Evolutionary conservation across 768 basidiomycete species (phyloP), one percentile per base, ranked within the genome.

Genomic region (Trametes coccinea): DNA sequence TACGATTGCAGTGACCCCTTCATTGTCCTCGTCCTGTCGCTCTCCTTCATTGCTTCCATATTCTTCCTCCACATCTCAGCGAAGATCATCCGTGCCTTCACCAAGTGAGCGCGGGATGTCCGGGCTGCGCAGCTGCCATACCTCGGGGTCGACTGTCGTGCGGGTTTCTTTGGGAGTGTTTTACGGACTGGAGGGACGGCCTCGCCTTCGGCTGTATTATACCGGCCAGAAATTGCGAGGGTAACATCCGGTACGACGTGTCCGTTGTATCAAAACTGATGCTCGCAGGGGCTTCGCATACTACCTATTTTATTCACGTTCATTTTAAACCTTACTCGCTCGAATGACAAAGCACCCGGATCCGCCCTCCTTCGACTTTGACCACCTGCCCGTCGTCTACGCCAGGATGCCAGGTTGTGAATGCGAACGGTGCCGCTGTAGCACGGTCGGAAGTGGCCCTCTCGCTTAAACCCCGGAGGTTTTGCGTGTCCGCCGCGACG

Each of bases 61-160:
- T 97, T 98, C 86, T 97, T 96, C 88, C 89, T 97, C 44, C 95
- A 98, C 75, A 96, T 97, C 74, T 90, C 93, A 46, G 93, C 95
- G 67, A 96, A 96, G 79, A 81, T 96, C 74, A 92, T 96, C 74
- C 88, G 92, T 64, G 85, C 87, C 48, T 93, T 96, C 76, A 89
- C 92, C 66, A 94, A 93, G 76, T 95, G 82, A 56, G 47, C 39
- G 40, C 43, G 3, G 16, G 16, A 22, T 43, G 22, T 49, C 34
- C 13, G 16, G 6, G 34, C 13, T 27, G 10, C 48, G 39, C 37
- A 31, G 41, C 46, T 40, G 51, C 43, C 50, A 29, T 58, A 48
- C 49, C 49, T 47, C 41, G 27, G 55, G 45, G 27, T 40, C 39
- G 46, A 47, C 37, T n/a, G 45, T 48, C 10, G 51, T 40, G 44